Conservation (phyloP, 164 flowering plant genomes). For the Nelumbo lutea region DNA sequence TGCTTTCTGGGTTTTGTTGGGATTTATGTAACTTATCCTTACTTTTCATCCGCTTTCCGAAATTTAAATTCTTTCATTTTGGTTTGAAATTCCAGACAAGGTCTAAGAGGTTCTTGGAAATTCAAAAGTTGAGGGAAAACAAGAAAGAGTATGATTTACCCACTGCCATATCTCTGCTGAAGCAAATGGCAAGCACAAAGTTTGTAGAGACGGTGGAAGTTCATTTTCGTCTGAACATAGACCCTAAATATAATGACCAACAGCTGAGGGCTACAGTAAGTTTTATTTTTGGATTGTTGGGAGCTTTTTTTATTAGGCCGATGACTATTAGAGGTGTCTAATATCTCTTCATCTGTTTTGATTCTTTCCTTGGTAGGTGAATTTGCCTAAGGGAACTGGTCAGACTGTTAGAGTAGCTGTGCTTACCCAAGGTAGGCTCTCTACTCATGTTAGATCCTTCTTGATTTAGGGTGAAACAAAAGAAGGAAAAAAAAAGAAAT, state of each 20-base stretch:
- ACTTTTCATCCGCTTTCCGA: neutral
- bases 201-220: constrained; percentile 88
- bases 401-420: constrained; percentile 86
- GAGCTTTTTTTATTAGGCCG: neutral
- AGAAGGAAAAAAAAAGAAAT: no score
- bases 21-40: neutral
- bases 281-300: constrained; percentile 1
- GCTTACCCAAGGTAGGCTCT: constrained; percentile 83
- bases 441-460: neutral
- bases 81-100: constrained; percentile 40
- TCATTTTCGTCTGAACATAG: constrained; percentile 95
- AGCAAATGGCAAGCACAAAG: constrained; percentile 65
- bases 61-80: no score
- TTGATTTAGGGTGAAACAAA: no score
- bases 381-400: constrained; percentile 97
- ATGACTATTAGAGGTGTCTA: neutral
- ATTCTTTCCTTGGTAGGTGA: constrained; percentile 47
- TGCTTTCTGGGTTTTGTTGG: no score
- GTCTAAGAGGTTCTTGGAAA: constrained; percentile 92
- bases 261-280: constrained; percentile 95
- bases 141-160: constrained; percentile 83
- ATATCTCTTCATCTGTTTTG: neutral
- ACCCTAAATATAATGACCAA: constrained; percentile 96
- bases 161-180: constrained; percentile 70
- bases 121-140: constrained; percentile 80